phyloP scores from a whole-genome alignment of 257 asterid genomes.

The Forsythia viridissima region DNA sequence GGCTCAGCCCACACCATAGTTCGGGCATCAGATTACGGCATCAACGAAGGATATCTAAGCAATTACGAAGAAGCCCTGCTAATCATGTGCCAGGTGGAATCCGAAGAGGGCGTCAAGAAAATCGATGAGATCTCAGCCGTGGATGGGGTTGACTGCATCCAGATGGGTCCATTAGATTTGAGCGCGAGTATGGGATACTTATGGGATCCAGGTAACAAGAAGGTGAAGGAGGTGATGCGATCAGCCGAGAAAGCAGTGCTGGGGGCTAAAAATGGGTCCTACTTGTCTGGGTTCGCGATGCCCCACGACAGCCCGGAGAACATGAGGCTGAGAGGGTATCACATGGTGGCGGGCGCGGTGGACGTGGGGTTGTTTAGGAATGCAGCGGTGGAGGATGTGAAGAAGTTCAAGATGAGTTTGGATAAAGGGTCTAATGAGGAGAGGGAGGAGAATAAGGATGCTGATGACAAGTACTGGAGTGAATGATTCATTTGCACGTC shows the following conservation, averaged over 20 bases:
- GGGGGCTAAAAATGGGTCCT: constrained; percentile 43
- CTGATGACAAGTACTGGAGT: constrained; percentile 74
- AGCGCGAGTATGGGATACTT: constrained; percentile 86
- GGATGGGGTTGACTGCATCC: constrained; percentile 78
- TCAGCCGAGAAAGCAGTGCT: constrained; percentile 69
- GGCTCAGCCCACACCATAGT: constrained; percentile 86
- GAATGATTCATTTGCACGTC: constrained; percentile 36
- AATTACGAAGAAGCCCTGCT: constrained; percentile 68
- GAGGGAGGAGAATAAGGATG: constrained; percentile 22
- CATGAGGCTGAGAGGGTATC: constrained; percentile 67
- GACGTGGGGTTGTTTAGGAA: constrained; percentile 64
- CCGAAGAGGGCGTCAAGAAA: constrained; percentile 61
- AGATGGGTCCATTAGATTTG: constrained; percentile 90
- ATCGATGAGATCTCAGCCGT: constrained; percentile 62
- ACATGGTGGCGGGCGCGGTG: constrained; percentile 73
- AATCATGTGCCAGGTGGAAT: constrained; percentile 83
- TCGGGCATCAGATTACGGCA: constrained; percentile 77
- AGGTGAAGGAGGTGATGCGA: constrained; percentile 60
- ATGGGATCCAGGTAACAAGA: constrained; percentile 90
- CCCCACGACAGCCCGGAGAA: constrained; percentile 59
- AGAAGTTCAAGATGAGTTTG: constrained; percentile 50
- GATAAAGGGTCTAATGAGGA: constrained; percentile 29
- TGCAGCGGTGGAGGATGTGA: constrained; percentile 72
- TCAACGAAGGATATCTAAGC: constrained; percentile 63
- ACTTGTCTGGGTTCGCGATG: constrained; percentile 75